Evolutionary conservation across 2,329 filamentous ascomycete species (phyloP).

Genomic region (Orbilia brochopaga): DNA sequence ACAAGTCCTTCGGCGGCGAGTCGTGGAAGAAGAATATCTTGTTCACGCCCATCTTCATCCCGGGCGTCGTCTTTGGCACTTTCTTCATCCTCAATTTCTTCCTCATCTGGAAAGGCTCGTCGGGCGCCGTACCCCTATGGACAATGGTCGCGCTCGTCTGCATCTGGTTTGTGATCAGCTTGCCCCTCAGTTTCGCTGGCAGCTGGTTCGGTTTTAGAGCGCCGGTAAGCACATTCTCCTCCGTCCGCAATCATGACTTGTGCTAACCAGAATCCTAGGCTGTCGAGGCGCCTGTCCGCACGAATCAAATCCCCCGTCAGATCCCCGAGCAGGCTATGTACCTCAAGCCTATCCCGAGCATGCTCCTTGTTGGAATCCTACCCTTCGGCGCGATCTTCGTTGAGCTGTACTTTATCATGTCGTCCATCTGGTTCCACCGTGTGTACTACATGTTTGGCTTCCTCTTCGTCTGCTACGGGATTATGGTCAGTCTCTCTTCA

Average conservation of each 20-base stretch:
- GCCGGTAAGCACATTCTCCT: slow-evolving; percentile 57
- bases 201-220: slow-evolving; percentile 93
- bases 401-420: slow-evolving; percentile 99
- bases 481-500: slow-evolving; percentile 67
- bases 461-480: slow-evolving; percentile 93
- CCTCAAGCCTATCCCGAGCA: slow-evolving; percentile 83
- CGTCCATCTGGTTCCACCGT: slow-evolving; percentile 96
- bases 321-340: slow-evolving; percentile 85
- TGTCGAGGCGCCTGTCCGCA: slow-evolving; percentile 81
- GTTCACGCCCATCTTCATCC: slow-evolving; percentile 83
- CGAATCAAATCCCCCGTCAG: slow-evolving; percentile 97
- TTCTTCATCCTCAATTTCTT: slow-evolving; percentile 98
- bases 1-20: slow-evolving; percentile 92
- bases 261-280: slow-evolving; percentile 57
- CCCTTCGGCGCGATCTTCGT: slow-evolving; percentile 98
- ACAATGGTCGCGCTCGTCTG: slow-evolving; percentile 93
- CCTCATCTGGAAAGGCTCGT: slow-evolving; percentile 90
- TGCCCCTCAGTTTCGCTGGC: slow-evolving; percentile 85
- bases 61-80: slow-evolving; percentile 79
- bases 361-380: slow-evolving; percentile 87
- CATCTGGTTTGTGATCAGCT: slow-evolving; percentile 97
- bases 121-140: slow-evolving; percentile 91
- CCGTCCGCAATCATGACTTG: neutral
- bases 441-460: slow-evolving; percentile 99
- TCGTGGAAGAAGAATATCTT: slow-evolving; percentile 93